Conservation (phyloP, 371 early-diverging fungal genomes). For the Rhizomucor pusillus region DNA sequence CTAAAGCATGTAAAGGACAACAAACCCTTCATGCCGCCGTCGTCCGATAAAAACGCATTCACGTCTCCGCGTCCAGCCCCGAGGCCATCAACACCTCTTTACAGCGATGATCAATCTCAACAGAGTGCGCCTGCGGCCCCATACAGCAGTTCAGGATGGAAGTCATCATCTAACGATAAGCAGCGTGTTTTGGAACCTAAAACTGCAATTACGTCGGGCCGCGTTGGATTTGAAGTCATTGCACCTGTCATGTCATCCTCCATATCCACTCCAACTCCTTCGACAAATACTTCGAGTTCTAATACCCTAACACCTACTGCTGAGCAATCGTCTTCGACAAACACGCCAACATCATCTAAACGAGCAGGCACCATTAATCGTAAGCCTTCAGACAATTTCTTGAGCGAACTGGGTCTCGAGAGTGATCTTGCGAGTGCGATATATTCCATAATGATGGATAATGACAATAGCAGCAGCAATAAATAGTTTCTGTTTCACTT, state of each 20-base stretch:
- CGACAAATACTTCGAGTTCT: slow-evolving; percentile 8
- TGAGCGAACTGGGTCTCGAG: slow-evolving; percentile 45
- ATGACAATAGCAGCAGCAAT: slow-evolving; percentile 13
- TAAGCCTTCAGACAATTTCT: slow-evolving; percentile 26
- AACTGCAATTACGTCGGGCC: slow-evolving; percentile 35
- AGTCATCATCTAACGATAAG: slow-evolving; percentile 2
- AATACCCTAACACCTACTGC: neutral
- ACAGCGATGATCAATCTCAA: slow-evolving; percentile 2
- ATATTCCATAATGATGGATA: slow-evolving; percentile 41
- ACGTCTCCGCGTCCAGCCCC: slow-evolving; percentile 26
- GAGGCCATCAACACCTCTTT: slow-evolving; percentile 12
- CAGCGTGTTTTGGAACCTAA: slow-evolving; percentile 13
- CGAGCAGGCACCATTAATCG: slow-evolving; percentile 20
- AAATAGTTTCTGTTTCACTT: slow-evolving; percentile 7
- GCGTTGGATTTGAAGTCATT: slow-evolving; percentile 40
- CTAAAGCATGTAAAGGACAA: slow-evolving; percentile 74
- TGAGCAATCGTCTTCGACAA: slow-evolving; percentile 5
- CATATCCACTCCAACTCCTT: slow-evolving; percentile 32
- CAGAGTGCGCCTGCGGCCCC: neutral
- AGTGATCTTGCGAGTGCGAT: slow-evolving; percentile 48
- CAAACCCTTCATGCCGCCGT: slow-evolving; percentile 39
- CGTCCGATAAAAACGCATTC: slow-evolving; percentile 12
- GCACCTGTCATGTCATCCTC: slow-evolving; percentile 46
- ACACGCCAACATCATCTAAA: slow-evolving; percentile 7
- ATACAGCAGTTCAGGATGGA: neutral